Conservation (phyloP, 1,139 yeast genomes). For the Diutina mesorugosa region DNA sequence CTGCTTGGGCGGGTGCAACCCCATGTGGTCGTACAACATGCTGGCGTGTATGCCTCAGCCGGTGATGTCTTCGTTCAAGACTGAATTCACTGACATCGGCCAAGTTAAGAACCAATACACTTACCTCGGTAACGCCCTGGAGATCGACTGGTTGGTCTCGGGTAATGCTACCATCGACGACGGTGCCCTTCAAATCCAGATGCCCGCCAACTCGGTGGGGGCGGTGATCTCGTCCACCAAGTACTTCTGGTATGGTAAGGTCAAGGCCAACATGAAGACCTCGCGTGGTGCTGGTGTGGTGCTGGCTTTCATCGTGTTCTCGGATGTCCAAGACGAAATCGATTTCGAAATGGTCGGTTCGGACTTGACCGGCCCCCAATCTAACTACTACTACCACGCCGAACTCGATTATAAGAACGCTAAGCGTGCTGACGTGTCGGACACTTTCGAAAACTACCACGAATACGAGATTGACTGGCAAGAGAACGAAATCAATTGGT, state of each 20-base stretch:
- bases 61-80: conserved; percentile 19
- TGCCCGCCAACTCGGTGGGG: conserved; percentile 73
- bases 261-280: conserved; percentile 55
- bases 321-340: conserved; percentile 82
- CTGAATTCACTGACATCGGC: conserved; percentile 24
- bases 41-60: conserved; percentile 62
- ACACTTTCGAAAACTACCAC: conserved; percentile 62
- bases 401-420: conserved; percentile 53
- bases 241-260: conserved; percentile 81
- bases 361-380: conserved; percentile 50
- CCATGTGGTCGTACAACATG: conserved; percentile 46
- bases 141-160: conserved; percentile 60
- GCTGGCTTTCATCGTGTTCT: conserved; percentile 72
- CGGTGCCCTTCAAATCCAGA: conserved; percentile 50
- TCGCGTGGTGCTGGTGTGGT: conserved; percentile 74
- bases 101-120: conserved; percentile 19
- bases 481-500: conserved; percentile 62
- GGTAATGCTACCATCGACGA: conserved; percentile 41
- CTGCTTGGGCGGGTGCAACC: conserved; percentile 79
- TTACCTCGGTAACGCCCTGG: conserved; percentile 61
- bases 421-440: conserved; percentile 27
- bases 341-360: conserved; percentile 82
- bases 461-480: conserved; percentile 76
- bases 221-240: conserved; percentile 71
- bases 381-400: conserved; percentile 74